Percentiles rank a stretch among this genome's conserved stretches.
Evolutionary conservation across 768 basidiomycete species (phyloP).

Genomic region (Lentinus brumalis): DNA sequence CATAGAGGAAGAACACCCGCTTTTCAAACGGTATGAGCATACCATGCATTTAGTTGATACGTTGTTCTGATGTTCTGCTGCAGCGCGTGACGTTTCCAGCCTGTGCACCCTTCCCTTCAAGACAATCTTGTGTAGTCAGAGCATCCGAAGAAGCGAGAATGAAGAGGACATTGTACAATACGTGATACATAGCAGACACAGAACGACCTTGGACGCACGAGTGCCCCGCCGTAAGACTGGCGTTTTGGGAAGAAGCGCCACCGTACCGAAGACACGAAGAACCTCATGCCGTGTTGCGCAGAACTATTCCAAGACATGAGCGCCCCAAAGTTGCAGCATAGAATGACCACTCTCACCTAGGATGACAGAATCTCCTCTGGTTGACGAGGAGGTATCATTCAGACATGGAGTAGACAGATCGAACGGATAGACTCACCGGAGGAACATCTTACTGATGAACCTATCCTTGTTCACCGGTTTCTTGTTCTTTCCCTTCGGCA

Average conservation of each 20-base stretch:
- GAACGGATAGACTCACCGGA: constrained; percentile 58
- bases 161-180: constrained; percentile 17
- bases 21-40: background rate
- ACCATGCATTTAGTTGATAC: background rate
- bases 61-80: background rate
- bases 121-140: background rate
- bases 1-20: constrained; percentile 39
- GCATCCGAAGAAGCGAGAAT: background rate
- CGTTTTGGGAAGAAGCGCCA: background rate
- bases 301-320: constrained; percentile 50
- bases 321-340: constrained; percentile 28
- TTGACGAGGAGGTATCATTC: constrained; percentile 16
- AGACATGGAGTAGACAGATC: background rate
- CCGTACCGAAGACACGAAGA: too few species aligned
- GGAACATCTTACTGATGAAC: constrained; percentile 99
- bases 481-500: constrained; percentile 97
- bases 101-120: too few species aligned
- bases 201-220: constrained; percentile 1
- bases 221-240: background rate
- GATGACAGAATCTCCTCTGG: constrained; percentile 95
- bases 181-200: constrained; percentile 16
- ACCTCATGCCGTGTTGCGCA: constrained; percentile 47
- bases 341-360: constrained; percentile 65
- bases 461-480: constrained; percentile 99
- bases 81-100: background rate